Evolutionary conservation across 2,329 filamentous ascomycete genomes (phyloP), one percentile per base, ranked within the genome.

Genomic region (Fusarium pilosicola): DNA sequence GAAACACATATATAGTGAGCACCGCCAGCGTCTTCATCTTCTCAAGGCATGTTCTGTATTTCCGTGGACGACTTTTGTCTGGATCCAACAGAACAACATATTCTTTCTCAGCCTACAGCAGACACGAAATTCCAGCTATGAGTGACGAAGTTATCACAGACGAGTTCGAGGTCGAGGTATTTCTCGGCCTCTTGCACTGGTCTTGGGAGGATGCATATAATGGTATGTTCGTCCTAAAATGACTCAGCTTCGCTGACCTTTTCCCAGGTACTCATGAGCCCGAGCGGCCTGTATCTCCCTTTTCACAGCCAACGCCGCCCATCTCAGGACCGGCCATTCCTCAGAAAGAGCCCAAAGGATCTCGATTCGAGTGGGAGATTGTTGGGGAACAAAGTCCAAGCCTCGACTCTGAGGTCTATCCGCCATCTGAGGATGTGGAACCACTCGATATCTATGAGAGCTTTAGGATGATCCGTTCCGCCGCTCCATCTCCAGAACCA

Each of bases 291-390:
- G 22, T 49, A 0, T 49, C 46, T 49, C 46, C 46, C 11, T 32
- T 24, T 49, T 32, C 46, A 8, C 15, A 18, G 11, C 46, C 28
- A 3, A 3, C 11, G 3, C 10, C 3, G 11, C 7, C 22, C 28
- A 6, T 18, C 28, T n/a, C 15, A 9, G 22, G 17, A 0, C 1
- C 11, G 7, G 15, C 4, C 7, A 17, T 5, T 24, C 11, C 15
- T 9, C 22, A 1, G 9, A 13, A 5, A 18, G 28, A 6, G 20
- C 20, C 22, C 6, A 8, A 0, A 5, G 11, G 5, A 1, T 9
- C 28, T 49, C 46, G 5, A 3, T 4, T 2, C 2, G 28, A 32
- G 1, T 2, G 22, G 7, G 15, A 18, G 0, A 18, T 4, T n/a
- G 10, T 0, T 18, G 22, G 13, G 11, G 46, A 49, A 32, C 5